Base-by-base conservation (phyloP, 257 asterid genomes). In the Gentiana macrophylla region DNA sequence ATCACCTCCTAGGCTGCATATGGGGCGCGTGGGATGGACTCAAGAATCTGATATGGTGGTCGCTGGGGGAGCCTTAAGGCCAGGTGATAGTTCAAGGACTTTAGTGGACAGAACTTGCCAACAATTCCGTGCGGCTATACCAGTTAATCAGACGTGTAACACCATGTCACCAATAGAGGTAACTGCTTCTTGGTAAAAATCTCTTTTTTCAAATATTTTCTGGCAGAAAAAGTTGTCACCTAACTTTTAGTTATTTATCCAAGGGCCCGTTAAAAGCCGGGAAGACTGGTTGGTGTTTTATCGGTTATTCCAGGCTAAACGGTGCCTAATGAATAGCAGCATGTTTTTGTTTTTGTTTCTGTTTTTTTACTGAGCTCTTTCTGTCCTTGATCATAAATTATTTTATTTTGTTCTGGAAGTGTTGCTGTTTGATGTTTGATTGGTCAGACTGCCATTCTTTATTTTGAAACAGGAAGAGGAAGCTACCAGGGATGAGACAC, bases 81-180 rank as follows among this genome's bases (percentile, higher is more conserved):
- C 46, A 65, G 68, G 34, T 43, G 61, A 63, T 52, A 9, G 37
- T 32, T 52, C 57, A 66, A 49, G 54, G 57, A 59, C 71, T 37
- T 49, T 46, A 32, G 13, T 37, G 47, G 50, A 61, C 34, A 65
- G 58, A 67, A 50, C 56, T 37, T 35, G 36, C 60, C 62, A 53
- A 57, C 72, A 48, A 62, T 35, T 8, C 64, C 65, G 59, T 69
- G 73, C 45, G 63, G 50, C 33, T 41, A 53, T 55, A 49, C 64
- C 70, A 53, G 51, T 47, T 46, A 50, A 56, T 62, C 65, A 33
- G 48, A 5, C 35, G 59, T 49, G 58, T 56, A 62, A 57, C 62
- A 52, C 35, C 73, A 71, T 54, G 64, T 63, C 80, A 56, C 79
- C 84, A 13, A 33, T 75, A 64, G 77, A 77, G 93, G 94, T 84